Base-by-base conservation (phyloP, 345 rosid genomes). In the Passiflora organensis region DNA sequence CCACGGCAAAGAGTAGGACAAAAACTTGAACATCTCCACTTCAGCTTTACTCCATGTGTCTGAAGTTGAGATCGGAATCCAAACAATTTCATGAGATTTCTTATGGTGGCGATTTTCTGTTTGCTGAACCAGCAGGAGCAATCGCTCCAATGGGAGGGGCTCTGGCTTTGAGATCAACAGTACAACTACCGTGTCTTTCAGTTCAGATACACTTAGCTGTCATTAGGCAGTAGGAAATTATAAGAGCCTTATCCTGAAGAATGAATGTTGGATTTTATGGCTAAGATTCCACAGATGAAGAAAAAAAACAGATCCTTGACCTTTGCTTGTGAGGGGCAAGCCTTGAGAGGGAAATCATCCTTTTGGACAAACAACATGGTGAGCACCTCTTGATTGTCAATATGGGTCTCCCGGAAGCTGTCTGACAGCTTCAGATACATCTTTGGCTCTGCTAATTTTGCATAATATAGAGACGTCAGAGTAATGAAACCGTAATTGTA, bases 331-430 rank as follows among this genome's bases (percentile, higher is more conserved):
- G 61, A 60, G 43, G 68, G 62, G 56, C 74, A 75, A 58, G 81
- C 53, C 74, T 80, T 86, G 46, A 90, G 85, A 13, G 80, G 89
- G 12, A 83, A 62, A 59, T 76, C 72, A 77, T 82, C 75, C 63
- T 72, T 77, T 12, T 65, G 59, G 20, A 86, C 71, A 56, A 87
- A 79, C 21, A 86, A 64, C 48, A 76, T 45, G 25, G 38, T 53
- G 36, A 90, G 89, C 24, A 83, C 64, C 60, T 80, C 85, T 74
- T 87, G 82, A 70, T 90, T 90, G 73, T 84, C 87, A 20, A 32
- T 19, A 44, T 65, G 82, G 42, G 70, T 57, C 60, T 63, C 68
- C 47, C 63, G 66, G 57, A 69, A 72, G 62, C 76, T 63, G 64
- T 53, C 62, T 59, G 49, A 5, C 60, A 90, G 79, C 76, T 68